Evolutionary conservation across 768 basidiomycete species (phyloP).

Genomic region (Galerina marginata): DNA sequence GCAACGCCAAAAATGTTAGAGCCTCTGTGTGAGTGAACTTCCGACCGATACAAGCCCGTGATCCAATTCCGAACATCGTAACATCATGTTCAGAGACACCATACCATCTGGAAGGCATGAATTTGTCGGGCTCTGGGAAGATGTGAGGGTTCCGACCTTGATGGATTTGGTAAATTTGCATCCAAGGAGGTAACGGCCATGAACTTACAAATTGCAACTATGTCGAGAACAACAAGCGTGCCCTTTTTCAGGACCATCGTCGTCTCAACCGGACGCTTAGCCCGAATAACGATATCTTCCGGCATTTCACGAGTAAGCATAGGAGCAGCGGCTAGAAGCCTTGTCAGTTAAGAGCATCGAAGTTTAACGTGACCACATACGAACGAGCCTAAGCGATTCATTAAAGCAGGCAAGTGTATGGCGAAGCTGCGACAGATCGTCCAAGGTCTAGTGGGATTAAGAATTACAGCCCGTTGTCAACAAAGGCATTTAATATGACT

Average conservation of each 20-base stretch:
- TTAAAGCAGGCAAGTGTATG: constrained; percentile 16
- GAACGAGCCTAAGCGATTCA: constrained; percentile 14
- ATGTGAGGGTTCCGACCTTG: constrained; percentile 15
- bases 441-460: not conserved
- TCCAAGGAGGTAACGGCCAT: not conserved
- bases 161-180: not conserved
- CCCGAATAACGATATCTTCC: constrained; percentile 11
- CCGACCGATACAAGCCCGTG: constrained; percentile 15
- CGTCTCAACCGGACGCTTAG: constrained; percentile 3
- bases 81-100: constrained; percentile 10
- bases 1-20: constrained; percentile 7
- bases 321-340: constrained; percentile 6
- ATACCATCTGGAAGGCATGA: constrained; percentile 18
- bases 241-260: constrained; percentile 8
- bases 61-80: constrained; percentile 14
- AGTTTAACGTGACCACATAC: not conserved
- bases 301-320: constrained; percentile 7
- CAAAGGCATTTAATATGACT: not conserved
- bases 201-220: constrained; percentile 11
- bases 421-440: constrained; percentile 5
- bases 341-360: not conserved
- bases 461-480: not conserved
- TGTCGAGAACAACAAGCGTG: constrained; percentile 4
- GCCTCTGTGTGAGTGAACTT: constrained; percentile 16
- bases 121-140: constrained; percentile 9